phyloP scores from a whole-genome alignment of 495 filamentous ascomycete species.

The Penicillium argentinense region DNA sequence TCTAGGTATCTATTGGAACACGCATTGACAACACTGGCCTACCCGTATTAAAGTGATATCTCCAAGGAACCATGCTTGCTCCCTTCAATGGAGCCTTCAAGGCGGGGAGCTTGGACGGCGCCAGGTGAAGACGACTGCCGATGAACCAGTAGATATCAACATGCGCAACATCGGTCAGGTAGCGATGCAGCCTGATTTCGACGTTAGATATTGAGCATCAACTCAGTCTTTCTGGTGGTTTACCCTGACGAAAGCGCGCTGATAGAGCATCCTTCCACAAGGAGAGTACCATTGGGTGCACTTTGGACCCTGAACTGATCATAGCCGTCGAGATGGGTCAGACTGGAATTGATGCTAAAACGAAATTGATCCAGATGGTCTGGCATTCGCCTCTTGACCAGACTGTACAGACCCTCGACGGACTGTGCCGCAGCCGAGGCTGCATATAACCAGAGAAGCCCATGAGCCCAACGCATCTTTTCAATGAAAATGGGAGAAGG shows the following conservation, averaged over 20 bases:
- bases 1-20: no score
- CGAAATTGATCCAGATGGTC: conserved; percentile 40
- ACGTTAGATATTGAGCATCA: background rate
- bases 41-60: conserved; percentile 55
- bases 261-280: conserved; percentile 44
- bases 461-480: conserved; percentile 14
- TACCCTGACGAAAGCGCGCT: conserved; percentile 50
- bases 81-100: conserved; percentile 14
- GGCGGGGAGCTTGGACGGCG: conserved; percentile 16
- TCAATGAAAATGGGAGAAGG: background rate
- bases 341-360: conserved; percentile 33
- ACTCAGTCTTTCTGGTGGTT: background rate
- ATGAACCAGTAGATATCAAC: conserved; percentile 55
- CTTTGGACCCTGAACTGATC: conserved; percentile 46
- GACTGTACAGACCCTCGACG: conserved; percentile 42
- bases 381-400: conserved; percentile 48
- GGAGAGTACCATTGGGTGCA: conserved; percentile 36
- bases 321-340: conserved; percentile 21
- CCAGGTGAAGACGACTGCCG: conserved; percentile 23
- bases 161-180: conserved; percentile 46
- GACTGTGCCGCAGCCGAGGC: conserved; percentile 25
- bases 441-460: conserved; percentile 10
- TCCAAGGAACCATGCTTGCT: conserved; percentile 48
- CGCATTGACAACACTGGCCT: background rate
- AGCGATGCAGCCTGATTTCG: conserved; percentile 42